phyloP scores from a whole-genome alignment of 2,329 filamentous ascomycete species.

The Metarhizium album region DNA sequence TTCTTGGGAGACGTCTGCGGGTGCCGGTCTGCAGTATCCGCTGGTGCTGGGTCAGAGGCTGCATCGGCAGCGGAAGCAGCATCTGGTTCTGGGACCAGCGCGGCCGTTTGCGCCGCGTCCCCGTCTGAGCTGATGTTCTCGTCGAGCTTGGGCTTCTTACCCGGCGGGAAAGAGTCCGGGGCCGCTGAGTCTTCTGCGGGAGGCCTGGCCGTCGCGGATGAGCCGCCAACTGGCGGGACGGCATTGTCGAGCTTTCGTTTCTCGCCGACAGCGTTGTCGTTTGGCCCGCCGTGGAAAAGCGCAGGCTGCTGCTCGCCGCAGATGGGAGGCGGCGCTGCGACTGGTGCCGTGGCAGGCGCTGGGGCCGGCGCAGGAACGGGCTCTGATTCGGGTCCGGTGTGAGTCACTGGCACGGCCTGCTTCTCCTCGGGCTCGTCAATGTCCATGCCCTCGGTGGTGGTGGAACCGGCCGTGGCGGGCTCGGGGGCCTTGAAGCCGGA shows the following conservation, averaged over 20 bases:
- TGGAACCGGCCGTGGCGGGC: neutral
- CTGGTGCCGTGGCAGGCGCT: constrained; percentile 1
- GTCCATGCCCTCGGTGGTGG: neutral
- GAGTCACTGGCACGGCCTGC: constrained; percentile 2
- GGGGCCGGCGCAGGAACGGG: constrained; percentile 7
- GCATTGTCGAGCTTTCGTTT: constrained; percentile 29
- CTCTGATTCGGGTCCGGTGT: constrained; percentile 5
- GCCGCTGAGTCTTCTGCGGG: constrained; percentile 13
- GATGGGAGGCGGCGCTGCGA: neutral
- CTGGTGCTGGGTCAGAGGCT: neutral
- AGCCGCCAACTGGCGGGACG: constrained; percentile 8
- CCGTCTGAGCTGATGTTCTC: constrained; percentile 15
- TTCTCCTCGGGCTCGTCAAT: neutral
- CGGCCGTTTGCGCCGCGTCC: neutral
- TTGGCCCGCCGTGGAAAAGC: constrained; percentile 7
- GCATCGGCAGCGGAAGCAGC: neutral
- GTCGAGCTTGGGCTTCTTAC: constrained; percentile 32
- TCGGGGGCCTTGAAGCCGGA: neutral
- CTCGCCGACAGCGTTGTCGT: constrained; percentile 15
- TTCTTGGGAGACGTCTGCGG: constrained; percentile 14
- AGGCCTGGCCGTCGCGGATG: constrained; percentile 10
- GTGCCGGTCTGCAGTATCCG: neutral
- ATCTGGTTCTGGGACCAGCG: neutral
- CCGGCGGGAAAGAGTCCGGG: constrained; percentile 10
- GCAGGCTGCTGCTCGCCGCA: neutral